phyloP scores from a whole-genome alignment of 805 yeast genomes.

The Tetrapisispora arboricola region DNA sequence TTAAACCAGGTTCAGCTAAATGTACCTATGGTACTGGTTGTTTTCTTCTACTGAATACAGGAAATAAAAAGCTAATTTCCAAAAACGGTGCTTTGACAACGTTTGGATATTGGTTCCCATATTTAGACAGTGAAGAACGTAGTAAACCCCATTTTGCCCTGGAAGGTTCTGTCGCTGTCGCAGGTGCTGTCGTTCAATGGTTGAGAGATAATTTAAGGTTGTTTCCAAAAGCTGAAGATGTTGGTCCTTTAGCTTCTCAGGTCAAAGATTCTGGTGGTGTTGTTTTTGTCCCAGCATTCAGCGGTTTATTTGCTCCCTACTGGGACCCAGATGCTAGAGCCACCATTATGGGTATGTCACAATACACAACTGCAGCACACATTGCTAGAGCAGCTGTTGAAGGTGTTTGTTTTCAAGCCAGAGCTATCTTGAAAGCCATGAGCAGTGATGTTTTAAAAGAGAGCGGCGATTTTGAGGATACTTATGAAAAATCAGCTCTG shows the following conservation, averaged over 20 bases:
- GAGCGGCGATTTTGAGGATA: conserved; percentile 19
- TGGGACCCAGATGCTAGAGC: conserved; percentile 94
- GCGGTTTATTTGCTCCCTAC: conserved; percentile 90
- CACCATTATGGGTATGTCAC: conserved; percentile 86
- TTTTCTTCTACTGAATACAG: conserved; percentile 81
- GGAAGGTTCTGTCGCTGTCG: conserved; percentile 94
- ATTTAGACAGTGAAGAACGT: conserved; percentile 31
- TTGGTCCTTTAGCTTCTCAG: conserved; percentile 81
- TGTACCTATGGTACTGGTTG: conserved; percentile 97
- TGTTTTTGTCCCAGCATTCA: conserved; percentile 88
- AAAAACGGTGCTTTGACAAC: conserved; percentile 82
- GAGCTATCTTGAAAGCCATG: conserved; percentile 88
- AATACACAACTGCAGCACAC: conserved; percentile 83
- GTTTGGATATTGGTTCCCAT: conserved; percentile 82
- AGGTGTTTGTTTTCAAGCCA: conserved; percentile 88
- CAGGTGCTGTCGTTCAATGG: conserved; percentile 93
- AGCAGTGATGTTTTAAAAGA: conserved; percentile 65
- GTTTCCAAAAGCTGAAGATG: conserved; percentile 71
- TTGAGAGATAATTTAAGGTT: conserved; percentile 80
- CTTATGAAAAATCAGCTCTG: conserved; percentile 40
- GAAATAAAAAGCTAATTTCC: conserved; percentile 57
- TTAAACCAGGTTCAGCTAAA: conserved; percentile 75
- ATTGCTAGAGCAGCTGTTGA: conserved; percentile 91
- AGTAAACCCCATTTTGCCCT: conserved; percentile 70
- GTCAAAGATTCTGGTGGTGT: conserved; percentile 83